These are phyloP conservation scores for Carex littledalei DNA, from an alignment of 176 grass and related monocot species.

Conservation along the genomic window DNA sequence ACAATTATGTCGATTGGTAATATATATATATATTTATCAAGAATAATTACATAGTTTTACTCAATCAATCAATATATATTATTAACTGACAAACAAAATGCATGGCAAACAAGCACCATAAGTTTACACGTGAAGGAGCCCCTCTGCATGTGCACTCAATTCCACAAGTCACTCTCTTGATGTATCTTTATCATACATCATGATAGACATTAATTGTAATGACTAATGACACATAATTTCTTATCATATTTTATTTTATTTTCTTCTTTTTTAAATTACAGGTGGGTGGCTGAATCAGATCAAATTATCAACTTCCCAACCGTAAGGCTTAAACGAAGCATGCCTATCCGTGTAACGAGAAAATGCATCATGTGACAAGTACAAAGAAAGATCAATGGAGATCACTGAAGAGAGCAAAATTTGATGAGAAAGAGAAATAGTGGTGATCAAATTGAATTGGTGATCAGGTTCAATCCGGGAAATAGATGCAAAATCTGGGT, in stretches of 20 bases:
- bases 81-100: background rate
- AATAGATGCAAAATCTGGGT: background rate
- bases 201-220: background rate
- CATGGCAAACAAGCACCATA: slow-evolving; percentile 9
- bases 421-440: background rate
- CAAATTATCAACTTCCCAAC: slow-evolving; percentile 92
- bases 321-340: slow-evolving; percentile 72
- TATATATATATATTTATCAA: too few relatives aligned
- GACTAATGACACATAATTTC: background rate
- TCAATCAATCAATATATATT: too few relatives aligned
- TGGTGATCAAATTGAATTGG: background rate
- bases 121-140: slow-evolving; percentile 19
- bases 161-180: slow-evolving; percentile 25
- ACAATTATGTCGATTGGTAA: too few relatives aligned
- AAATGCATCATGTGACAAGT: slow-evolving; percentile 16
- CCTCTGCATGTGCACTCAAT: slow-evolving; percentile 12
- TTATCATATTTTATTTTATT: background rate
- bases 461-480: background rate
- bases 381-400: background rate
- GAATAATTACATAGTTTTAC: too few relatives aligned
- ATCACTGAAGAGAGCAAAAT: background rate
- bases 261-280: slow-evolving; percentile 19
- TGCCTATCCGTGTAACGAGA: slow-evolving; percentile 63
- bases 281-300: slow-evolving; percentile 93
- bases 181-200: slow-evolving; percentile 17